phyloP scores from a whole-genome alignment of 257 asterid genomes.

The Verbascum thapsus region DNA sequence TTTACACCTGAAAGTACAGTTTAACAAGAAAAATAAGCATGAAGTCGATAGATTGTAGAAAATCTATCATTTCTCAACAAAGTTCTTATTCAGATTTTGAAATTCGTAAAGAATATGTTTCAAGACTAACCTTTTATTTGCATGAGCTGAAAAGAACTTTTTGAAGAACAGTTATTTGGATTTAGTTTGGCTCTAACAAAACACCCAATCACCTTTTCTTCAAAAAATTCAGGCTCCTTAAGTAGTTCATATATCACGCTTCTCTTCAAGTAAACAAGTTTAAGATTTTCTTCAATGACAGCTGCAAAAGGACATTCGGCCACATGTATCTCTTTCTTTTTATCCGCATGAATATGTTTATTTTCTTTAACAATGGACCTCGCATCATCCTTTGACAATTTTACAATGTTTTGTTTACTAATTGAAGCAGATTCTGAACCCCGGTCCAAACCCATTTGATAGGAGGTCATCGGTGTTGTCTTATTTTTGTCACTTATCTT shows the following conservation, averaged over 20 bases:
- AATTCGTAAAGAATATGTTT: constrained; percentile 15
- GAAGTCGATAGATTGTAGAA: too few species aligned
- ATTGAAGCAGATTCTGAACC: constrained; percentile 59
- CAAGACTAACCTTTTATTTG: constrained; percentile 71
- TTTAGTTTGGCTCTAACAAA: constrained; percentile 60
- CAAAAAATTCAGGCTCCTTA: constrained; percentile 57
- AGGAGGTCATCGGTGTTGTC: constrained; percentile 39
- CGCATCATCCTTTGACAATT: constrained; percentile 58
- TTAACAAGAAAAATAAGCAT: background rate
- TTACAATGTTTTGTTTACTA: constrained; percentile 50
- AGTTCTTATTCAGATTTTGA: too few species aligned
- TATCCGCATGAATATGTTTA: constrained; percentile 50
- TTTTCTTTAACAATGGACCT: constrained; percentile 49
- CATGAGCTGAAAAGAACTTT: constrained; percentile 55
- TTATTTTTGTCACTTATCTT: constrained; percentile 37
- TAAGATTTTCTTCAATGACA: constrained; percentile 57
- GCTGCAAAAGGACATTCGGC: constrained; percentile 54
- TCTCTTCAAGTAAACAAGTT: constrained; percentile 77
- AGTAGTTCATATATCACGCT: constrained; percentile 54
- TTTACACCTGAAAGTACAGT: constrained; percentile 47
- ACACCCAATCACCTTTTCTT: constrained; percentile 71
- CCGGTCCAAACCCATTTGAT: constrained; percentile 68
- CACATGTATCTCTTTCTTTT: constrained; percentile 58
- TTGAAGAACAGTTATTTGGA: constrained; percentile 45
- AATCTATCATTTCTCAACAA: too few species aligned